A percentile compares a stretch with the other conserved stretches of the same genome.
phyloP scores from a whole-genome alignment of 371 early-diverging fungal genomes.

The Rhizomucor miehei region DNA sequence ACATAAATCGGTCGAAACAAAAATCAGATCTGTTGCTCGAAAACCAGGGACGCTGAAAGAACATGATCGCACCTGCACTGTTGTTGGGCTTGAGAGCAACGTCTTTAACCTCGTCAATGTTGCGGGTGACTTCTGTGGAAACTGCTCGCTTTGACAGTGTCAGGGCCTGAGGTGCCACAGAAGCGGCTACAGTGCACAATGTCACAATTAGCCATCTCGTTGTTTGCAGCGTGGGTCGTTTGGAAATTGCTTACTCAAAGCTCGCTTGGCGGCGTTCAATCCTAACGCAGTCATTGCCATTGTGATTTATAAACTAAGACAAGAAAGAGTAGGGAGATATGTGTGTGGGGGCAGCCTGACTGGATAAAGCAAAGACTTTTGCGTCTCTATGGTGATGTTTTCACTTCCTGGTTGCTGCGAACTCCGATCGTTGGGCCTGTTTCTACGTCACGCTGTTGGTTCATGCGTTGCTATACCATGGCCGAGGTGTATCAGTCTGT shows the following conservation, averaged over 20 bases:
- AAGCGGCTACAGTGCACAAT: constrained; percentile 21
- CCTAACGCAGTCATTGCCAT: constrained; percentile 46
- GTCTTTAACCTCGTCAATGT: constrained; percentile 50
- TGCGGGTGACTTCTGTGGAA: constrained; percentile 45
- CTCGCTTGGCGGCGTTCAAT: constrained; percentile 47
- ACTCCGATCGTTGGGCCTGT: too few species aligned
- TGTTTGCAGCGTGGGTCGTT: background rate
- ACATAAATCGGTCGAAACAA: background rate
- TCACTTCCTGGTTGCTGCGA: too few species aligned
- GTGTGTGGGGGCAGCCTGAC: background rate
- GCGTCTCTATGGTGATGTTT: too few species aligned
- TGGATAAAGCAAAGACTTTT: too few species aligned
- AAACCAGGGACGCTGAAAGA: background rate
- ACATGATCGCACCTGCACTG: constrained; percentile 36
- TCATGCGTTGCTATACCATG: too few species aligned
- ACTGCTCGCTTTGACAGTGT: constrained; percentile 32
- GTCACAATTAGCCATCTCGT: background rate
- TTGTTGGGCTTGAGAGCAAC: constrained; percentile 46
- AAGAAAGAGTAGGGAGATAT: constrained; percentile 39
- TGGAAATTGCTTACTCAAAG: constrained; percentile 37
- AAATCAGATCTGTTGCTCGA: too few species aligned
- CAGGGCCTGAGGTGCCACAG: constrained; percentile 25
- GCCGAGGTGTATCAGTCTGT: too few species aligned
- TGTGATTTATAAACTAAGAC: constrained; percentile 13
- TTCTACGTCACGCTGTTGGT: too few species aligned